phyloP scores from a whole-genome alignment of 768 basidiomycete species.

The Aureoboletus auriporus region DNA sequence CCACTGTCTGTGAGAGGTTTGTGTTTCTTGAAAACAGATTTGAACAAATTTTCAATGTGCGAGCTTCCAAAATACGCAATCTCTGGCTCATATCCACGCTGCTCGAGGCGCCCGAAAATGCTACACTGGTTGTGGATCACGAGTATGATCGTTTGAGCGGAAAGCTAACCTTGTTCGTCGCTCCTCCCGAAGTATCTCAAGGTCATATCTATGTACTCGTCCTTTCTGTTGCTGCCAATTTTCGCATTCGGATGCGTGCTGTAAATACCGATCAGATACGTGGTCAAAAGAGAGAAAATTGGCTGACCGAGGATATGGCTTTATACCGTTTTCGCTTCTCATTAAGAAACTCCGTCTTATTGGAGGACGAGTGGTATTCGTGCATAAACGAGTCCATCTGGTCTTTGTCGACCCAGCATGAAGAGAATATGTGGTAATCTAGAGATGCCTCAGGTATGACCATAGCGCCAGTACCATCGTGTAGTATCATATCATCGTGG shows the following conservation, averaged over 20 bases:
- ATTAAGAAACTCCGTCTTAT: constrained; percentile 5
- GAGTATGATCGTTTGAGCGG: background rate
- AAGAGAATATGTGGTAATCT: background rate
- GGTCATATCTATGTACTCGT: constrained; percentile 7
- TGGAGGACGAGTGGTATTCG: constrained; percentile 1
- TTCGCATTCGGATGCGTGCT: constrained; percentile 12
- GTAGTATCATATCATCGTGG: background rate
- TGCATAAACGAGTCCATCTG: constrained; percentile 5
- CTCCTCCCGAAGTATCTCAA: constrained; percentile 7
- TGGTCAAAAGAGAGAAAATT: no score
- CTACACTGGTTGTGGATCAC: constrained; percentile 1
- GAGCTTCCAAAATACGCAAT: background rate
- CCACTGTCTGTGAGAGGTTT: constrained; percentile 12
- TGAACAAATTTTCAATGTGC: background rate
- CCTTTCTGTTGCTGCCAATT: constrained; percentile 11
- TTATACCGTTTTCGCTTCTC: background rate
- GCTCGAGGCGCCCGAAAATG: constrained; percentile 15
- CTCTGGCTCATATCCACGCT: constrained; percentile 11
- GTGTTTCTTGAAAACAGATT: constrained; percentile 6
- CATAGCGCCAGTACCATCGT: constrained; percentile 1
- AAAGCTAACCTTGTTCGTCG: constrained; percentile 8
- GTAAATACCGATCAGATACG: background rate
- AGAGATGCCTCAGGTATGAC: background rate
- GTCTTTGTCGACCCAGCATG: constrained; percentile 9
- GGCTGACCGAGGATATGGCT: constrained; percentile 2